Evolutionary conservation across 306 rosid genomes (phyloP).

Genomic region (Prunus mira): DNA sequence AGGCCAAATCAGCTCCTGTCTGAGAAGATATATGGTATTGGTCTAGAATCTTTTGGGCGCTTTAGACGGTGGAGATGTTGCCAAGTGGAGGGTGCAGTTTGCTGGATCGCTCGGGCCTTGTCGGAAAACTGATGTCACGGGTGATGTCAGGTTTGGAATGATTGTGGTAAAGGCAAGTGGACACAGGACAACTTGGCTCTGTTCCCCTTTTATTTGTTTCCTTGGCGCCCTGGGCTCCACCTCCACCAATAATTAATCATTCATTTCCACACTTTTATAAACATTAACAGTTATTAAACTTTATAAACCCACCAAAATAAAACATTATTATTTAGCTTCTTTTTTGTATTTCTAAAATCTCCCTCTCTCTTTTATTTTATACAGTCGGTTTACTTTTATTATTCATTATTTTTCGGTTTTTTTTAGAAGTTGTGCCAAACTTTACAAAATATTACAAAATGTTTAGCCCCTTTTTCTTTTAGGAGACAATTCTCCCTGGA

Average conservation of each 20-base stretch:
- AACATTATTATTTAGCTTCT: no score
- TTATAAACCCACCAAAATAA: neutral
- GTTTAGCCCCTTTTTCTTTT: neutral
- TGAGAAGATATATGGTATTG: slow-evolving; percentile 28
- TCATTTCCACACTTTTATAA: neutral
- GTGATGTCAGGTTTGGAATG: slow-evolving; percentile 45
- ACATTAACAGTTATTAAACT: neutral
- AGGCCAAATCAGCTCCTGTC: neutral
- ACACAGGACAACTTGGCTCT: slow-evolving; percentile 30
- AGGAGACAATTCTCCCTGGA: neutral
- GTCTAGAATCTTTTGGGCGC: neutral
- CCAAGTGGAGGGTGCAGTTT: slow-evolving; percentile 38
- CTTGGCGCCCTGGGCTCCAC: slow-evolving; percentile 20
- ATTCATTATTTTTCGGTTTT: neutral
- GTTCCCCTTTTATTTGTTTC: slow-evolving; percentile 24
- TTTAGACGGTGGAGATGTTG: slow-evolving; percentile 23
- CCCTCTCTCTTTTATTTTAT: no score
- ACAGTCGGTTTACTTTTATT: neutral
- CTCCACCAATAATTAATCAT: neutral
- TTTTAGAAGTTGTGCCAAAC: neutral
- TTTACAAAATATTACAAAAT: slow-evolving; percentile 10
- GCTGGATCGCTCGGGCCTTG: slow-evolving; percentile 38
- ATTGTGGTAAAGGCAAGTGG: slow-evolving; percentile 39
- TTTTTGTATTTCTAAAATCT: neutral
- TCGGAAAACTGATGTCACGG: slow-evolving; percentile 58